Percentiles rank a stretch among this genome's conserved stretches.
Evolutionary conservation across 371 early-diverging fungal species (phyloP).

Genomic region (Lichtheimia ornata): DNA sequence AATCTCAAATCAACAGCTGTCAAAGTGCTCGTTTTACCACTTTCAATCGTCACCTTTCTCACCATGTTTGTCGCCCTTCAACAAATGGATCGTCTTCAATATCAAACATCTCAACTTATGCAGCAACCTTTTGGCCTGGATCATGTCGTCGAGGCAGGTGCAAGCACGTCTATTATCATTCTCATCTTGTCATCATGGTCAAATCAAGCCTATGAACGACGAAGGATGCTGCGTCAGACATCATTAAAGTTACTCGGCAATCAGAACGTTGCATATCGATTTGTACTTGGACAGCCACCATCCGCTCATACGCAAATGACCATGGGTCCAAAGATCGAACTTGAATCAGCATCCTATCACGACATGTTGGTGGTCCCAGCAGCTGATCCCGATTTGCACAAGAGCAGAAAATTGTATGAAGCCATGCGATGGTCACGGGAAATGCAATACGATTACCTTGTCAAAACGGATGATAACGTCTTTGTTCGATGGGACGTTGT

Average conservation of each 20-base stretch:
- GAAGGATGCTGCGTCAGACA: slow-evolving; percentile 48
- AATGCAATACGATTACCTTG: slow-evolving; percentile 51
- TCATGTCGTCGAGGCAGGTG: slow-evolving; percentile 15
- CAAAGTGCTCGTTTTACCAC: slow-evolving; percentile 49
- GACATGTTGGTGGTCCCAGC: slow-evolving; percentile 61
- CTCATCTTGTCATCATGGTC: slow-evolving; percentile 63
- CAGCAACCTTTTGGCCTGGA: slow-evolving; percentile 29
- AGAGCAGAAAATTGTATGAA: slow-evolving; percentile 56
- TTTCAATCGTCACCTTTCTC: slow-evolving; percentile 48
- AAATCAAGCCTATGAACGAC: slow-evolving; percentile 35
- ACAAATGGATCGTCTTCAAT: slow-evolving; percentile 49
- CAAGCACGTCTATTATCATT: slow-evolving; percentile 36
- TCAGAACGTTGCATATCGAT: slow-evolving; percentile 47
- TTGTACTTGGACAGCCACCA: slow-evolving; percentile 60
- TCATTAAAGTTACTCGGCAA: slow-evolving; percentile 37
- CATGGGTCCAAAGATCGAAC: slow-evolving; percentile 40
- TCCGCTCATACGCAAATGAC: slow-evolving; percentile 37
- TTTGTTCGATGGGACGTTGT: slow-evolving; percentile 65
- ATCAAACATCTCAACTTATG: slow-evolving; percentile 42
- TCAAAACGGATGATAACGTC: slow-evolving; percentile 66
- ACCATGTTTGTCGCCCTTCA: slow-evolving; percentile 52
- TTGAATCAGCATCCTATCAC: slow-evolving; percentile 48
- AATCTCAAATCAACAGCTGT: slow-evolving; percentile 44
- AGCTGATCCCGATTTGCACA: slow-evolving; percentile 49
- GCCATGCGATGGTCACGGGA: slow-evolving; percentile 54